Conservation (phyloP, 768 basidiomycete genomes). For the Trichaptum fuscoviolaceum region DNA sequence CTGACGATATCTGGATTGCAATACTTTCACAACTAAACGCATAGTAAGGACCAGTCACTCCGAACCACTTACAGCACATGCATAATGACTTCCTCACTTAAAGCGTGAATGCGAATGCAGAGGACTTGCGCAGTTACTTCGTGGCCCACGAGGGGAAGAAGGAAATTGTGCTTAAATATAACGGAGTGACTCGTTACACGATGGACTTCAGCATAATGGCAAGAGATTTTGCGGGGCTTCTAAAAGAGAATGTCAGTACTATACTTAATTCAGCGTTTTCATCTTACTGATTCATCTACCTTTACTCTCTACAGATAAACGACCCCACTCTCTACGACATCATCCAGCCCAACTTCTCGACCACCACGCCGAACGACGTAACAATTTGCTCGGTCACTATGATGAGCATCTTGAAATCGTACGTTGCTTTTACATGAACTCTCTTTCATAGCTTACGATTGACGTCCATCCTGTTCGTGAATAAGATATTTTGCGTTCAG, state of each 20-base stretch:
- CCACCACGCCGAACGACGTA: slow-evolving; percentile 35
- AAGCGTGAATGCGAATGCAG: slow-evolving; percentile 23
- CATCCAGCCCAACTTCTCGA: slow-evolving; percentile 39
- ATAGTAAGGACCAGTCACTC: slow-evolving; percentile 12
- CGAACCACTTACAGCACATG: background rate
- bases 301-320: slow-evolving; percentile 7
- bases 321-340: slow-evolving; percentile 29
- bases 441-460: background rate
- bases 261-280: slow-evolving; percentile 4
- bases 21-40: slow-evolving; percentile 35
- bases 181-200: slow-evolving; percentile 14
- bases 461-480: no score
- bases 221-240: slow-evolving; percentile 9
- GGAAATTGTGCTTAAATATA: slow-evolving; percentile 20
- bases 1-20: slow-evolving; percentile 46
- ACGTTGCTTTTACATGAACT: background rate
- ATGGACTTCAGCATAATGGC: slow-evolving; percentile 30
- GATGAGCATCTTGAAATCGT: slow-evolving; percentile 36
- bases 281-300: background rate
- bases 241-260: slow-evolving; percentile 4
- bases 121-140: slow-evolving; percentile 29
- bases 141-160: slow-evolving; percentile 30
- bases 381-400: slow-evolving; percentile 34
- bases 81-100: background rate
- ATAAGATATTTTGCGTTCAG: slow-evolving; percentile 32